A percentile compares a stretch with the other conserved stretches of the same genome.
phyloP scores from a whole-genome alignment of 2,329 filamentous ascomycete genomes.

The Exophiala oligosperma region DNA sequence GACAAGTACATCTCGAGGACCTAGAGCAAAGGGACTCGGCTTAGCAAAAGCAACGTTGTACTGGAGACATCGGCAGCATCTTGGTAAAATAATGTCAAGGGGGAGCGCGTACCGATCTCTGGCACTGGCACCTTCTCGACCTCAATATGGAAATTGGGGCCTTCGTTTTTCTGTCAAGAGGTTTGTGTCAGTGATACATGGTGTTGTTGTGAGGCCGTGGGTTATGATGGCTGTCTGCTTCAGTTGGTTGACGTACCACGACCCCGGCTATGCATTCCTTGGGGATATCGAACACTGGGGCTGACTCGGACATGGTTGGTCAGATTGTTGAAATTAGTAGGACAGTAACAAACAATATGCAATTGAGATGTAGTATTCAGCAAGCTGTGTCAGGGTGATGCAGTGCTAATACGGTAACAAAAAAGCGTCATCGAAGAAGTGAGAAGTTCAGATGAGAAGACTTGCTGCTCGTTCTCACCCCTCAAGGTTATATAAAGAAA shows the following conservation, averaged over 20 bases:
- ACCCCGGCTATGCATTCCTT: neutral
- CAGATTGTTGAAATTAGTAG: neutral
- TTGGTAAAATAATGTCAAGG: neutral
- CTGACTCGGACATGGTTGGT: neutral
- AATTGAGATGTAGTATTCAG: too few relatives aligned
- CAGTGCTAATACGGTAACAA: too few relatives aligned
- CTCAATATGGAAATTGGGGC: slow-evolving; percentile 28
- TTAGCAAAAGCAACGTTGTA: too few relatives aligned
- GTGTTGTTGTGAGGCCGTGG: neutral
- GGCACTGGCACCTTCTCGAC: slow-evolving; percentile 30
- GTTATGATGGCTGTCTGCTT: neutral
- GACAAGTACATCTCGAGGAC: slow-evolving; percentile 57
- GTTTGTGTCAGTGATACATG: neutral
- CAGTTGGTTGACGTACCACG: neutral
- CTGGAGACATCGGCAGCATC: neutral
- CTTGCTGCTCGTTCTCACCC: too few relatives aligned
- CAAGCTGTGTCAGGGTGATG: too few relatives aligned
- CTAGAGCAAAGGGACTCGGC: slow-evolving; percentile 30
- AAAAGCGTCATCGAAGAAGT: too few relatives aligned
- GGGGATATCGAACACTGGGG: neutral
- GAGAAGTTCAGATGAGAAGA: too few relatives aligned
- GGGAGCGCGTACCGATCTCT: slow-evolving; percentile 23
- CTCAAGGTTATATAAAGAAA: too few relatives aligned
- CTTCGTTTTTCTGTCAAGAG: slow-evolving; percentile 25
- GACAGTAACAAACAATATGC: neutral